Percentiles rank a stretch among this genome's conserved stretches.
Conservation (phyloP, 129 eudicot genomes). For the Ambrosia artemisiifolia region DNA sequence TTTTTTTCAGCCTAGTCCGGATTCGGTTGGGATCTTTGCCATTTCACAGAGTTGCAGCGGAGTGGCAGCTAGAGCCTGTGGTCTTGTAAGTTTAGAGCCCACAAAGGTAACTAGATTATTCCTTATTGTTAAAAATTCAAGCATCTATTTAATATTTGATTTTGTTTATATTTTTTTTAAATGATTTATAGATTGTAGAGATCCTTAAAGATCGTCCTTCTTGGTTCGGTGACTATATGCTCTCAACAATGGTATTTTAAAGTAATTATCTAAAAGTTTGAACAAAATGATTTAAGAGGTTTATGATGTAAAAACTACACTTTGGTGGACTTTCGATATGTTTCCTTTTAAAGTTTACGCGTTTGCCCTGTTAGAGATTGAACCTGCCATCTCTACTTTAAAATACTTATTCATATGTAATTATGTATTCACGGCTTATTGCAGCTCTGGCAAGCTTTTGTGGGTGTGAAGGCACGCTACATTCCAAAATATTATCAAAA, state of each 20-base stretch:
- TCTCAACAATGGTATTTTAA: slow-evolving; percentile 21
- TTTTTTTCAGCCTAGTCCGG: slow-evolving; percentile 93
- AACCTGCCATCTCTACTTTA: not conserved
- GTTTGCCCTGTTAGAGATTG: not conserved
- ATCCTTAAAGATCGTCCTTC: slow-evolving; percentile 92
- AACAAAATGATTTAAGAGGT: no score
- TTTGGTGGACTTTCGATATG: not conserved
- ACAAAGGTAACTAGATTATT: slow-evolving; percentile 49
- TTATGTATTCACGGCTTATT: not conserved
- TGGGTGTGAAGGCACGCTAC: slow-evolving; percentile 50
- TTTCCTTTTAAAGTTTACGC: not conserved
- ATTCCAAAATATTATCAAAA: slow-evolving; percentile 68
- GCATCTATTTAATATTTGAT: not conserved
- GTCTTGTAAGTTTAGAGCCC: slow-evolving; percentile 94
- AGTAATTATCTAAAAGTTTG: no score
- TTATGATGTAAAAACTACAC: no score
- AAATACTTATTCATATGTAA: not conserved
- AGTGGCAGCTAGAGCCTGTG: slow-evolving; percentile 98
- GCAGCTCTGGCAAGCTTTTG: slow-evolving; percentile 18
- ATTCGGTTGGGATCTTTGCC: slow-evolving; percentile 97
- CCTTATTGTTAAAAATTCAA: not conserved
- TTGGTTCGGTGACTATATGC: slow-evolving; percentile 63
- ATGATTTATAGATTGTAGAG: slow-evolving; percentile 54
- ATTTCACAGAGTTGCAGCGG: slow-evolving; percentile 93
- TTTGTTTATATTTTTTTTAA: not conserved